Base-by-base conservation (phyloP, 1,284 basidiomycete genomes). In the Boletus mariae region DNA sequence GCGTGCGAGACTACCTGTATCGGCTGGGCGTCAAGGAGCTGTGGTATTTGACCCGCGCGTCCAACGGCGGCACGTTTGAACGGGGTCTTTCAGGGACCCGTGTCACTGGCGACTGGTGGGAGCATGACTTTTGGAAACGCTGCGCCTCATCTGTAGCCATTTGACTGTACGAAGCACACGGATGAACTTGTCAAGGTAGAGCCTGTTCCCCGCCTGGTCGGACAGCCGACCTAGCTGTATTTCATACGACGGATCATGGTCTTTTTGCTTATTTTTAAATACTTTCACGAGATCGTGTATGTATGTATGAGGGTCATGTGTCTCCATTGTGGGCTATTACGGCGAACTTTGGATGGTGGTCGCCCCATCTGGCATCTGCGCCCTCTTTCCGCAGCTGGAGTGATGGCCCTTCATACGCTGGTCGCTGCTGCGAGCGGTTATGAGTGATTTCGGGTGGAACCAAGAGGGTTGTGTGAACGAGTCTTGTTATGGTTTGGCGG, bases 1-100 rank as follows among this genome's bases (percentile, higher is more conserved):
- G 80, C 13, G 69, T 90, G 59, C 75, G 76, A 42, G 73, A 79
- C 6, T 98, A 98, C 68, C 75, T 95, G n/a, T 68, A 75, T 51
- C 68, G 71, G 2, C 66, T 82, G 23, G 80, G 79, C 2, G 78
- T 98, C 9, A 59, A 73, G 6, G 81, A 88, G 51, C 64, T 98
- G 1, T 97, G 91, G 88, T 82, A 80, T 65, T 67, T 88, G 53
- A 66, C 76, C 53, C 59, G 63, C 42, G 72, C 73, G 3, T 61
- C 72, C 4, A 51, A 56, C 2, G 56, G 31, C 60, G 66, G 28
- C 78, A 41, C 57, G 31, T 66, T 68, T 41, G 55, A 61, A 57
- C 67, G 65, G 54, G 74, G 84, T 60, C 70, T 83, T 15, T 69
- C 63, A 7, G 60, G 83, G 45, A 69, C 74, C 47, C 75, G 70